Base-by-base conservation (phyloP, 257 asterid genomes). In the Salvia splendens region DNA sequence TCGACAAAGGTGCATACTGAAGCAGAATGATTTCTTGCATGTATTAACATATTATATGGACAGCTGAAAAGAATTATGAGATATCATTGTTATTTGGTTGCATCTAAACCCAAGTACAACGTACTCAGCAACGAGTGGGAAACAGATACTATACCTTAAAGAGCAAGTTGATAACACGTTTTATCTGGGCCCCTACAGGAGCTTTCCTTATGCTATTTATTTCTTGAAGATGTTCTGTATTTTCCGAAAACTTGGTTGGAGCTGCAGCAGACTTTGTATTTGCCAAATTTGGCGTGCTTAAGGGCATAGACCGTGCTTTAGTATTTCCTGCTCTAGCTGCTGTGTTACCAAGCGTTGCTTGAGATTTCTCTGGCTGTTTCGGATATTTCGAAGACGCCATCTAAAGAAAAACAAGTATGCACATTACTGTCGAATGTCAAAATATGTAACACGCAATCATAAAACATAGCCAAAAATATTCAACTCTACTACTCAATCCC, bases 131-230 rank as follows among this genome's bases (percentile, higher is more conserved):
- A 52, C 30, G 30, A 24, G 30, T 24, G 30, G 30, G 12, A 54
- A 43, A 30, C 53, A 12, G 63, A 71, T 28, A 7, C 17, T 33
- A 42, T 79, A 94, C 97, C 95, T 91, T 90, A 63, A 73, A 79
- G 58, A 94, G 89, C 82, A 88, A 81, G 78, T 79, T 84, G 65
- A 91, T 88, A n/a, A 91, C 96, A 73, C 95, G 95, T 73, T 88
- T 88, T 45, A 91, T 94, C 69, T 94, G 99, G 69, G 96, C 86
- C 62, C 99, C 96, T 0, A 84, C 95, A 42, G 99, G 97, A 75
- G 87, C 91, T 80, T 94, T 94, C 81, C 97, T 81, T 65, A 94
- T 87, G 84, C 91, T 94, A 75, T 91, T 85, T 68, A 91, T 91
- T 52, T 84, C 87, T 68, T 88, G 97, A 73, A 94, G 97, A 42